A percentile compares a stretch with the other conserved stretches of the same genome.
Evolutionary conservation across 1,284 basidiomycete species (phyloP).

Genomic region (Malassezia furfur): DNA sequence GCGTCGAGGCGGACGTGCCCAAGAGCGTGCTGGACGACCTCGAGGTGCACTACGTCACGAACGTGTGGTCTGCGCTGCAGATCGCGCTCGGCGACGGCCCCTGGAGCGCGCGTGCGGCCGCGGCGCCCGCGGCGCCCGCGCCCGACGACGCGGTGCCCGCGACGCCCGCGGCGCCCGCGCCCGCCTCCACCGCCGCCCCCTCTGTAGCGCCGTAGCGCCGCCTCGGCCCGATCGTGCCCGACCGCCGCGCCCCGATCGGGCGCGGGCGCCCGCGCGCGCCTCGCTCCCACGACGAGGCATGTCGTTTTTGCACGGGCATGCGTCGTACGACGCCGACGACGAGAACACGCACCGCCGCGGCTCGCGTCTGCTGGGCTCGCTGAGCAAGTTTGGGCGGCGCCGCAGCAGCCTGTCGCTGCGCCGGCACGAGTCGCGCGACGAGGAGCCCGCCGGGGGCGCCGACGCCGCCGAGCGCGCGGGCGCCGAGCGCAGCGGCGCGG

Average conservation of each 20-base stretch:
- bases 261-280: too few species aligned
- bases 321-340: background rate
- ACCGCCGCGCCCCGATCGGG: too few species aligned
- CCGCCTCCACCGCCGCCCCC: too few species aligned
- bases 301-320: constrained; percentile 3
- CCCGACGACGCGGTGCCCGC: too few species aligned
- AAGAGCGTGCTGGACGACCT: constrained; percentile 39
- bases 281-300: background rate
- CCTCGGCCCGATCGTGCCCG: too few species aligned
- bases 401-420: constrained; percentile 4
- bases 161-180: too few species aligned
- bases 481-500: background rate
- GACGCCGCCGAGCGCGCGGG: background rate
- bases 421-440: background rate
- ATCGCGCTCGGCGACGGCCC: constrained; percentile 45
- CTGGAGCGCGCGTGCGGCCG: constrained; percentile 27
- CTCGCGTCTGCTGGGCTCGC: background rate
- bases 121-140: too few species aligned
- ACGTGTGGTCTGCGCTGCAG: constrained; percentile 44
- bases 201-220: too few species aligned
- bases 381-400: constrained; percentile 3
- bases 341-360: background rate
- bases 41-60: constrained; percentile 45
- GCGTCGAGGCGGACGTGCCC: constrained; percentile 46
- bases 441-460: background rate